These are phyloP conservation scores for Phylloporus sp. DNA, from an alignment of 1,284 basidiomycete species.

Conservation along the genomic window DNA sequence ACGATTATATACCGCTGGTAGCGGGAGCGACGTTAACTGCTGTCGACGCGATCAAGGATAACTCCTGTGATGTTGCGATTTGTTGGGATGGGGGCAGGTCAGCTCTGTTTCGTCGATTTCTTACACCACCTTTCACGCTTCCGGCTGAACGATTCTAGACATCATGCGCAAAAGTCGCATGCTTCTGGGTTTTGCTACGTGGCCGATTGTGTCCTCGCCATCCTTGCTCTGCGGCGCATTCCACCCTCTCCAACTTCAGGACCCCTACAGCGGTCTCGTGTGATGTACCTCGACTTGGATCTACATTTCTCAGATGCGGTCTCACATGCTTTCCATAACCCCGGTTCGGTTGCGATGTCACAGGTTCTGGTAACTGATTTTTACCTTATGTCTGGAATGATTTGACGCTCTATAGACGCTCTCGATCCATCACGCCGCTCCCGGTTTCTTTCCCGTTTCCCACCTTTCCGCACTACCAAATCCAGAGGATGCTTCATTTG, in stretches of 20 bases:
- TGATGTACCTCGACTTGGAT: slow-evolving; percentile 93
- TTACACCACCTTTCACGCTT: background rate
- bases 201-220: slow-evolving; percentile 85
- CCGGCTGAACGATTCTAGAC: slow-evolving; percentile 45
- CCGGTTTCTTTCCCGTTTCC: slow-evolving; percentile 83
- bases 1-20: slow-evolving; percentile 70
- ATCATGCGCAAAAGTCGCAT: slow-evolving; percentile 73
- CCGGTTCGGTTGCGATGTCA: slow-evolving; percentile 38
- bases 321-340: slow-evolving; percentile 70
- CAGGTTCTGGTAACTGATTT: slow-evolving; percentile 60
- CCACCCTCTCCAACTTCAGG: slow-evolving; percentile 7
- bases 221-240: slow-evolving; percentile 60
- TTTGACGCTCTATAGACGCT: slow-evolving; percentile 55
- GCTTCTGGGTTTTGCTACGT: slow-evolving; percentile 95
- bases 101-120: slow-evolving; percentile 16
- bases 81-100: slow-evolving; percentile 87
- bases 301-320: slow-evolving; percentile 93
- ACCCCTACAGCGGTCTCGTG: slow-evolving; percentile 53
- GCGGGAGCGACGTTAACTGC: slow-evolving; percentile 82
- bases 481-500: slow-evolving; percentile 43
- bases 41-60: slow-evolving; percentile 60
- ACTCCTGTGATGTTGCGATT: slow-evolving; percentile 66
- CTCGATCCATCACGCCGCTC: slow-evolving; percentile 82
- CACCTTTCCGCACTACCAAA: slow-evolving; percentile 55
- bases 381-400: background rate